Conservation (phyloP, 331 rosid species). For the Arachis monticola region DNA sequence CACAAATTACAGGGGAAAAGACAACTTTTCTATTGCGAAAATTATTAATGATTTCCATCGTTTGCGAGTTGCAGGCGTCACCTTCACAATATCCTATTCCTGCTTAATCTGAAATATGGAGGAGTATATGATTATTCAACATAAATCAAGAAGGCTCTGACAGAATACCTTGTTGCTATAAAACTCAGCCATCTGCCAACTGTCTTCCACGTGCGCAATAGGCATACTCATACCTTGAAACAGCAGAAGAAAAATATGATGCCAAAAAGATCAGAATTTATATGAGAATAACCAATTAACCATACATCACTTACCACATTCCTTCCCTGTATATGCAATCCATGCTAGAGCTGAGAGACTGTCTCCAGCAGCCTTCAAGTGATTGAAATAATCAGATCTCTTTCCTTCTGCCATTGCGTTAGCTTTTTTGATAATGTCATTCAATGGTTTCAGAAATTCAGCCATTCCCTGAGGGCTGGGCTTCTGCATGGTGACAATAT, state of each 20-base stretch:
- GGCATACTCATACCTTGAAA: constrained; percentile 97
- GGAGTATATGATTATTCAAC: constrained; percentile 22
- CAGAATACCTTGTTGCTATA: constrained; percentile 87
- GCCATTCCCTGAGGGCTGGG: constrained; percentile 73
- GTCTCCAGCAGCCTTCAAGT: constrained; percentile 85
- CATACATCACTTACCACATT: constrained; percentile 66
- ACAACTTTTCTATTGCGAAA: constrained; percentile 11
- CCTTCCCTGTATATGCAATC: constrained; percentile 92
- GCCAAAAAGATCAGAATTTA: constrained; percentile 16
- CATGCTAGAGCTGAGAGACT: constrained; percentile 96
- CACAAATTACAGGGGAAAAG: constrained; percentile 6
- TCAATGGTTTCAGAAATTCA: constrained; percentile 88
- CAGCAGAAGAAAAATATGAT: constrained; percentile 35
- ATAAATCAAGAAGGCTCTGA: constrained; percentile 29
- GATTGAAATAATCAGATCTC: constrained; percentile 86
- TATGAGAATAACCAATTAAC: constrained; percentile 34
- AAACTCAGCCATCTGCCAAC: constrained; percentile 99
- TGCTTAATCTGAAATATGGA: constrained; percentile 13
- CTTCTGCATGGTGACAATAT: constrained; percentile 58
- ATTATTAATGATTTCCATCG: constrained; percentile 15
- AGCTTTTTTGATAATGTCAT: constrained; percentile 70
- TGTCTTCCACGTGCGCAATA: constrained; percentile 93
- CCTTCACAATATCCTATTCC: constrained; percentile 31
- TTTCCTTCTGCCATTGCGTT: constrained; percentile 75
- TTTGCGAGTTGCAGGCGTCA: constrained; percentile 5